Base-by-base conservation (phyloP, 805 yeast genomes). In the Jamesozyma spencerorum region DNA sequence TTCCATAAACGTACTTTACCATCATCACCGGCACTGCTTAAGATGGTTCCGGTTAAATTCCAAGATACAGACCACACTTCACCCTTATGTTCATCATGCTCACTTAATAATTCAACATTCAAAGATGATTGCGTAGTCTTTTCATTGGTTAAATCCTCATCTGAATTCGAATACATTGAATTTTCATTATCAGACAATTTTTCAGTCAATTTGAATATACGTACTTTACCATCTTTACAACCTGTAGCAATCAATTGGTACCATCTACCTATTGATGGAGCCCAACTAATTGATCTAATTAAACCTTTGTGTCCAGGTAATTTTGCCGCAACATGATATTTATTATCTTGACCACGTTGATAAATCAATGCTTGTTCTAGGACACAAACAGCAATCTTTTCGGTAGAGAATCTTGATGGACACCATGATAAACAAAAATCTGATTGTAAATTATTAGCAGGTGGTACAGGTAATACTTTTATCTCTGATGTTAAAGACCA, bases 61-160 rank as follows among this genome's bases (percentile, higher is more conserved):
- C 98, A 92, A 20, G 84, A 74, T 1, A 92, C 97, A 31, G 88
- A 74, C 98, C 99, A 92, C 1, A 92, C 96, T 62, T 92, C 95
- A 41, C 83, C 81, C 45, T 76, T 73, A 57, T 85, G 95, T 56
- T 83, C 92, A 45, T 71, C 78, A 47, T 83, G 76, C 49, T 76
- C 76, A 36, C 85, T 81, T 36, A 83, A 55, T 13, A 76, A 66
- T 46, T 79, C 84, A 12, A 84, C 74, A 28, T 69, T 65, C 37
- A 71, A 45, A 13, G 42, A 34, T 4, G 51, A 35, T 20, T 36
- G 28, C 20, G 18, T 22, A 20, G 10, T 17, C 12, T 22, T 34
- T 49, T 75, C 75, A 34, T 83, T 81, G 33, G 82, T 55, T 11
- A 75, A 65, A 45, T 78, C 83, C 12, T 83, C 74, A 30, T 69